These are phyloP conservation scores for Syzygium grande DNA, from an alignment of 345 rosid species.

Conservation along the genomic window DNA sequence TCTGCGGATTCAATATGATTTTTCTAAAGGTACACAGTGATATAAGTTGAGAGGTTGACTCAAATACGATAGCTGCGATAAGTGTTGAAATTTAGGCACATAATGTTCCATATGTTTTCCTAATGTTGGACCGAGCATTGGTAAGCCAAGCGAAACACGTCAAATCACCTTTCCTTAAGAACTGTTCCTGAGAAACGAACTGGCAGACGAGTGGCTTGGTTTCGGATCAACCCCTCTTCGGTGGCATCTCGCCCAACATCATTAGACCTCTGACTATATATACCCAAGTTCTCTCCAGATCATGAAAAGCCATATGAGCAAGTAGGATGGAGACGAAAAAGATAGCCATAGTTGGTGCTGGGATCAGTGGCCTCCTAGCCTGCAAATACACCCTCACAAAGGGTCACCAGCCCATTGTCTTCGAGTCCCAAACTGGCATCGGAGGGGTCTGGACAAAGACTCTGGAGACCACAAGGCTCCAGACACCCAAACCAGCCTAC, in stretches of 20 bases:
- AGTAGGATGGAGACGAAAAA: constrained; percentile 4
- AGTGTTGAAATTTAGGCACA: not conserved
- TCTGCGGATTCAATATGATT: not conserved
- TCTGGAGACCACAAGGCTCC: constrained; percentile 22
- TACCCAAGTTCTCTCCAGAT: not conserved
- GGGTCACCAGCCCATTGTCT: constrained; percentile 22
- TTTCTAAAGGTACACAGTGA: not conserved
- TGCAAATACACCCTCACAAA: constrained; percentile 28
- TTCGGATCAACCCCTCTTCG: not conserved
- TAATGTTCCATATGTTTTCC: not conserved
- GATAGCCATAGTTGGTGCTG: constrained; percentile 29
- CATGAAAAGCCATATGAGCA: not conserved
- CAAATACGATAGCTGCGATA: not conserved
- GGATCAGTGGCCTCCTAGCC: constrained; percentile 32
- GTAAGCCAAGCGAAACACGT: not conserved
- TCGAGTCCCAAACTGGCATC: constrained; percentile 10
- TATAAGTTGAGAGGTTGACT: not conserved
- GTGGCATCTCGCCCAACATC: not conserved
- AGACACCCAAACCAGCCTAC: constrained; percentile 12
- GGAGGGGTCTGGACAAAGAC: constrained; percentile 34
- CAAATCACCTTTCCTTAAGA: not conserved
- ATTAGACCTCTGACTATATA: not conserved
- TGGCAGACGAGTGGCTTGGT: not conserved
- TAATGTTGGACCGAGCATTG: not conserved
- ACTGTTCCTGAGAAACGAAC: not conserved